Conservation (phyloP, 106 monocot genomes). For the Dioscorea alata region DNA sequence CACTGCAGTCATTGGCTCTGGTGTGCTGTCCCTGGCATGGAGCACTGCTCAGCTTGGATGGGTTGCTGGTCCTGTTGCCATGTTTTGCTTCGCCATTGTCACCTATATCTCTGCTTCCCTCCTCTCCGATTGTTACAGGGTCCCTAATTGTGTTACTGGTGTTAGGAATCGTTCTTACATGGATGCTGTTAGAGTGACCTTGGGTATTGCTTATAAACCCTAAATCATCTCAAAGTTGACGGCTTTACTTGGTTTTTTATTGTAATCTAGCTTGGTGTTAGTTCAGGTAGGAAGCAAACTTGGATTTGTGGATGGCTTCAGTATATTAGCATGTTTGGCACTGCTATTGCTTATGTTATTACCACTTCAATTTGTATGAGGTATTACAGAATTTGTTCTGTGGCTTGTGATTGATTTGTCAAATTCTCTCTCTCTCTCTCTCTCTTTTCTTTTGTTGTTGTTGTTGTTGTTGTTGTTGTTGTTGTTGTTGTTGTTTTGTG, state of each 20-base stretch:
- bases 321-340: constrained; percentile 42
- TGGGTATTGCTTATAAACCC: constrained; percentile 28
- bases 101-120: constrained; percentile 53
- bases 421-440: too few species aligned
- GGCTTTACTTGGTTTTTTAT: not conserved
- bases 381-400: constrained; percentile 13
- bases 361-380: constrained; percentile 57
- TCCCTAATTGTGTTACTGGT: constrained; percentile 49
- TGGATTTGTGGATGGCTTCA: constrained; percentile 55
- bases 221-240: not conserved
- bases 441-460: too few species aligned
- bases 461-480: too few species aligned
- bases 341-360: constrained; percentile 46
- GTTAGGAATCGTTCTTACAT: constrained; percentile 56
- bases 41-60: constrained; percentile 43
- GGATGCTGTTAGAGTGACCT: constrained; percentile 52
- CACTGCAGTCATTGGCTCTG: constrained; percentile 32
- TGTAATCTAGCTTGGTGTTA: constrained; percentile 13
- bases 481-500: not conserved
- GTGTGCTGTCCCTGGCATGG: constrained; percentile 37
- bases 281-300: constrained; percentile 41
- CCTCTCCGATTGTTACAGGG: constrained; percentile 73
- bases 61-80: constrained; percentile 39
- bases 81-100: constrained; percentile 66
- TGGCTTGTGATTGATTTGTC: too few species aligned